phyloP scores from a whole-genome alignment of 1,139 yeast species.

The Nadsonia starkeyi-henricii region DNA sequence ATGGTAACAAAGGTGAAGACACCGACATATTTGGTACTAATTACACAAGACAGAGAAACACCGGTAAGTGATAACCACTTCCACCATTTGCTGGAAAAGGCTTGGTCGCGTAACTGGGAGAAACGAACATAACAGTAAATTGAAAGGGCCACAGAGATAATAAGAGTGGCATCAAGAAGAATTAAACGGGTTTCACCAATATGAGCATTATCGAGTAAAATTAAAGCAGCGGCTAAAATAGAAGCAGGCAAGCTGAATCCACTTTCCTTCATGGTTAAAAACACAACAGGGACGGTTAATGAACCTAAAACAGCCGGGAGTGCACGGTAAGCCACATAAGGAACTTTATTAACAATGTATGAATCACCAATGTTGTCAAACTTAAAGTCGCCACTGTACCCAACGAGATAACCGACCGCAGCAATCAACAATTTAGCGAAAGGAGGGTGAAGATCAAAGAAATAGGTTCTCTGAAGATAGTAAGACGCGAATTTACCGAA shows the following conservation, averaged over 20 bases:
- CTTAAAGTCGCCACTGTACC: slow-evolving; percentile 82
- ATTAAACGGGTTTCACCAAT: slow-evolving; percentile 83
- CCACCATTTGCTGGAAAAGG: slow-evolving; percentile 73
- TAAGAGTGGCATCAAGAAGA: slow-evolving; percentile 77
- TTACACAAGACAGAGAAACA: slow-evolving; percentile 71
- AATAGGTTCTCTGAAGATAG: slow-evolving; percentile 24
- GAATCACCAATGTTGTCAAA: slow-evolving; percentile 85
- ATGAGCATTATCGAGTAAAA: slow-evolving; percentile 86
- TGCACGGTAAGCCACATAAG: slow-evolving; percentile 76
- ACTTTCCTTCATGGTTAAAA: slow-evolving; percentile 67
- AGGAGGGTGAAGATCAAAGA: slow-evolving; percentile 93
- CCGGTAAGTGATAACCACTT: slow-evolving; percentile 78
- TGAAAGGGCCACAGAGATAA: slow-evolving; percentile 67
- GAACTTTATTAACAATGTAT: slow-evolving; percentile 63
- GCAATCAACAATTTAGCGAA: slow-evolving; percentile 91
- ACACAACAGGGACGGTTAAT: slow-evolving; percentile 68
- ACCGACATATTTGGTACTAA: slow-evolving; percentile 90
- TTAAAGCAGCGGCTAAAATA: slow-evolving; percentile 61
- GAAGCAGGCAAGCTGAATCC: slow-evolving; percentile 73
- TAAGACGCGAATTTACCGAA: slow-evolving; percentile 43
- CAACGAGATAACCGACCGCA: slow-evolving; percentile 73
- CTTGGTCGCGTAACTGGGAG: slow-evolving; percentile 50
- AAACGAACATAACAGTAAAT: slow-evolving; percentile 68
- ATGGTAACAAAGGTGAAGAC: slow-evolving; percentile 76
- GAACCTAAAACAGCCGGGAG: slow-evolving; percentile 76